These are phyloP conservation scores for Teunomyces stri DNA, from an alignment of 805 yeast genomes.

Conservation along the genomic window DNA sequence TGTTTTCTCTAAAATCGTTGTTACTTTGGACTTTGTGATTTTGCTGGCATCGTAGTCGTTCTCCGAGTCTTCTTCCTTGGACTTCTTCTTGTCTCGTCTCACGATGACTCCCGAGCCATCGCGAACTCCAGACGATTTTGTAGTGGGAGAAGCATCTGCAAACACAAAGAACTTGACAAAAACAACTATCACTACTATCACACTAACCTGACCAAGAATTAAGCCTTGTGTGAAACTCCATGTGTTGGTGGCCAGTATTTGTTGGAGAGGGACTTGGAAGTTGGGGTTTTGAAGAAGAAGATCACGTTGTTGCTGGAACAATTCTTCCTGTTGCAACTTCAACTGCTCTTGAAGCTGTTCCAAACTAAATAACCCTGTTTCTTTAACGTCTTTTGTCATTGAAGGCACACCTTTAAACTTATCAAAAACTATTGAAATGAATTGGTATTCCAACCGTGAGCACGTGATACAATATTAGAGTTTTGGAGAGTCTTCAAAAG, in stretches of 20 bases:
- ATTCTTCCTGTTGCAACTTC: conserved; percentile 27
- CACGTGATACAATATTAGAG: no score
- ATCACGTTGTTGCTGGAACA: conserved; percentile 27
- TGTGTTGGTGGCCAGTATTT: conserved; percentile 8
- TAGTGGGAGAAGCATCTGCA: conserved; percentile 57
- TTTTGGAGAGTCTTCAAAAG: no score
- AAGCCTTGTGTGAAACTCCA: conserved; percentile 82
- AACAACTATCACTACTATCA: conserved; percentile 57
- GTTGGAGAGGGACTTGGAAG: conserved; percentile 8
- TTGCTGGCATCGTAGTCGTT: conserved; percentile 9
- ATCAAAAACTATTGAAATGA: no score
- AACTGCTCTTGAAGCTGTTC: conserved; percentile 27
- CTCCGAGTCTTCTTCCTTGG: conserved; percentile 9
- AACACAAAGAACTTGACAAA: conserved; percentile 76
- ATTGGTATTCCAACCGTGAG: no score
- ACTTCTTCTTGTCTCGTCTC: conserved; percentile 26
- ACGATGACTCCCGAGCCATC: conserved; percentile 34
- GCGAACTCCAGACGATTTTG: conserved; percentile 18
- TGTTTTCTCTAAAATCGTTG: conserved; percentile 78
- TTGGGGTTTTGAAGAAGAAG: conserved; percentile 16
- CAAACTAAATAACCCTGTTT: conserved; percentile 6
- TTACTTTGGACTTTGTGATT: conserved; percentile 16
- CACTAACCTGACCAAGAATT: conserved; percentile 70
- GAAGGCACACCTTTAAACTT: no score
- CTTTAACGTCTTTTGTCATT: conserved; percentile 9